These are phyloP conservation scores for Naganishia sp. DNA, from an alignment of 1,284 basidiomycete genomes.

Conservation along the genomic window DNA sequence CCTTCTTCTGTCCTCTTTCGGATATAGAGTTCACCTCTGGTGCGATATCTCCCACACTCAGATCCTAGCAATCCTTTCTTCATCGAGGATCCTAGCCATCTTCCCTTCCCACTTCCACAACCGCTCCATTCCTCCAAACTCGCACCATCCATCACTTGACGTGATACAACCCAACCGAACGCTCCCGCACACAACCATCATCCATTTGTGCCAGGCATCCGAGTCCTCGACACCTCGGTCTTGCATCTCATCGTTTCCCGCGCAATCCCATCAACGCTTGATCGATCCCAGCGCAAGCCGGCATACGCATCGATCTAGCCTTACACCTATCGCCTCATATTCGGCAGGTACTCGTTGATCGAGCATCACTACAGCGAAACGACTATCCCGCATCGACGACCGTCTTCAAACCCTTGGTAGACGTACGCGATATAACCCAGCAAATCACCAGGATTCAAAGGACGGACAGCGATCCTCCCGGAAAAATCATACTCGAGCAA, in stretches of 20 bases:
- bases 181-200: slow-evolving; percentile 4
- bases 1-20: not conserved
- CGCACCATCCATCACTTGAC: slow-evolving; percentile 20
- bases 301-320: slow-evolving; percentile 11
- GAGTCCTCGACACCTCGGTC: not conserved
- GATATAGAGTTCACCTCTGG: slow-evolving; percentile 6
- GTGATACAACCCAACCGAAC: slow-evolving; percentile 18
- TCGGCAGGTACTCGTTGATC: slow-evolving; percentile 25
- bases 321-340: slow-evolving; percentile 6
- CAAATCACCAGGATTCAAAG: not conserved
- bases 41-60: not conserved
- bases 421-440: not conserved
- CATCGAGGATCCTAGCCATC: slow-evolving; percentile 10
- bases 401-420: not conserved
- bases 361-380: not conserved
- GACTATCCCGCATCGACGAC: not conserved
- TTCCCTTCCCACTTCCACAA: slow-evolving; percentile 6
- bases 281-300: slow-evolving; percentile 12
- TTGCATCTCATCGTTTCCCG: not conserved
- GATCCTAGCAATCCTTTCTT: slow-evolving; percentile 7
- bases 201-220: not conserved
- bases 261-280: not conserved
- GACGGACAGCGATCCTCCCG: slow-evolving; percentile 7
- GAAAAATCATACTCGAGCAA: slow-evolving; percentile 9
- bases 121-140: slow-evolving; percentile 2